These are phyloP conservation scores for Gloeophyllum trabeum DNA, from an alignment of 768 basidiomycete species.

Conservation along the genomic window DNA sequence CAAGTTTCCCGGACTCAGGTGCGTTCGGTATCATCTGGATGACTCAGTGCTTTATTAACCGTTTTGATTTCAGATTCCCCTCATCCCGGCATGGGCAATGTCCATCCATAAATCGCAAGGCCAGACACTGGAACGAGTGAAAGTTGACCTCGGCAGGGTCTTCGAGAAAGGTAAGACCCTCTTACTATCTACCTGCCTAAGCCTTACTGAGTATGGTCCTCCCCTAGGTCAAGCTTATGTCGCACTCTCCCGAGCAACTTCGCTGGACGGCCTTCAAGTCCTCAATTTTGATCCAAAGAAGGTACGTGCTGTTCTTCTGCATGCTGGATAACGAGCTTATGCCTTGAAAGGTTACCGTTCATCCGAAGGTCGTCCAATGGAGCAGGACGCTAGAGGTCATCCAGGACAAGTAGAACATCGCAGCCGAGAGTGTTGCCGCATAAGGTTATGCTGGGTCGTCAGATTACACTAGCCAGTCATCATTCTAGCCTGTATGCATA, in stretches of 20 bases:
- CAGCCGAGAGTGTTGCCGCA: too few relatives aligned
- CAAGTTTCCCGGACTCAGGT: slow-evolving; percentile 78
- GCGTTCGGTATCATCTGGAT: slow-evolving; percentile 8
- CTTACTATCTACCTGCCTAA: background rate
- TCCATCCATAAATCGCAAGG: slow-evolving; percentile 98
- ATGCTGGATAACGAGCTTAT: background rate
- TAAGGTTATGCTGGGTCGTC: too few relatives aligned
- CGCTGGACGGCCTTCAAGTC: slow-evolving; percentile 76
- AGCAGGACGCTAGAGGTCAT: slow-evolving; percentile 55
- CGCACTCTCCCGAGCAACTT: slow-evolving; percentile 82
- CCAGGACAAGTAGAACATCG: too few relatives aligned
- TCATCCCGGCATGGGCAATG: slow-evolving; percentile 96
- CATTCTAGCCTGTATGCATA: too few relatives aligned
- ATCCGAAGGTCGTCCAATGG: slow-evolving; percentile 66
- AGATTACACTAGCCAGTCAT: too few relatives aligned
- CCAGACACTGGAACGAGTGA: slow-evolving; percentile 90
- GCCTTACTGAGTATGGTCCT: background rate
- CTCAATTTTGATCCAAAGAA: slow-evolving; percentile 67
- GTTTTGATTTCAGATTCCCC: slow-evolving; percentile 49
- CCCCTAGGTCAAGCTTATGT: slow-evolving; percentile 79
- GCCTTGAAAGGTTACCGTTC: slow-evolving; percentile 45
- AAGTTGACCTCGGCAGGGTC: slow-evolving; percentile 84
- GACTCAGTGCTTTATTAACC: background rate
- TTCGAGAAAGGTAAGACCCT: slow-evolving; percentile 72
- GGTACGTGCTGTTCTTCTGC: slow-evolving; percentile 25